These are phyloP conservation scores for Syzygium syzygioides DNA, from an alignment of 441 rosid species.

Conservation along the genomic window DNA sequence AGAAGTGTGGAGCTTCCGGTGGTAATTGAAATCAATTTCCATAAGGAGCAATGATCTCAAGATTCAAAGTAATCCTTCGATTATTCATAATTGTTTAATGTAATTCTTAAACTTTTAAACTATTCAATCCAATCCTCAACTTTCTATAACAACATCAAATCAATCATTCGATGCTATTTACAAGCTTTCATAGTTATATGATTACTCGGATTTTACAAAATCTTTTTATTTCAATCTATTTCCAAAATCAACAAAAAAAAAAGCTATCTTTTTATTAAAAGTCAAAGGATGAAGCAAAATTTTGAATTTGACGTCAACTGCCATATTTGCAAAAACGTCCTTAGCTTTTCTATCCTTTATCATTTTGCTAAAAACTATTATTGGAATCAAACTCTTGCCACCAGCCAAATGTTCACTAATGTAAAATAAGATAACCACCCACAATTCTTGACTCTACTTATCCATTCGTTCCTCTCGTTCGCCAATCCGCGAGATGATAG, in stretches of 20 bases:
- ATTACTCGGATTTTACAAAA: neutral
- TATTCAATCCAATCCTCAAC: neutral
- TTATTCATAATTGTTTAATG: accelerated
- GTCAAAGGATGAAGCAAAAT: accelerated
- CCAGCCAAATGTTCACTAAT: neutral
- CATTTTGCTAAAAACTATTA: neutral
- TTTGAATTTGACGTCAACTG: neutral
- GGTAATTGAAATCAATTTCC: neutral
- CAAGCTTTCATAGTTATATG: neutral
- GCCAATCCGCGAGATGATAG: neutral
- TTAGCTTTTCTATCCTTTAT: neutral
- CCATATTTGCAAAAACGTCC: neutral
- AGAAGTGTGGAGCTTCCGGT: neutral
- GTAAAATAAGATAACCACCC: neutral
- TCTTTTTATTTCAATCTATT: neutral
- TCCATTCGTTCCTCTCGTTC: neutral
- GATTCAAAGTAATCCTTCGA: neutral
- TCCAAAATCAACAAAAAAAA: neutral
- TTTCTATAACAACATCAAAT: neutral
- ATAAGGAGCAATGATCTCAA: no score
- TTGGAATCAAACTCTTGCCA: neutral
- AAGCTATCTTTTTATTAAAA: neutral
- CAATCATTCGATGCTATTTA: neutral
- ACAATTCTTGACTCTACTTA: neutral
- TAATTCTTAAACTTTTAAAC: neutral